Percentiles rank a stretch among this genome's conserved stretches.
Evolutionary conservation across 108 stramenopile species (phyloP).

Genomic region (Nannochloropsis salina): DNA sequence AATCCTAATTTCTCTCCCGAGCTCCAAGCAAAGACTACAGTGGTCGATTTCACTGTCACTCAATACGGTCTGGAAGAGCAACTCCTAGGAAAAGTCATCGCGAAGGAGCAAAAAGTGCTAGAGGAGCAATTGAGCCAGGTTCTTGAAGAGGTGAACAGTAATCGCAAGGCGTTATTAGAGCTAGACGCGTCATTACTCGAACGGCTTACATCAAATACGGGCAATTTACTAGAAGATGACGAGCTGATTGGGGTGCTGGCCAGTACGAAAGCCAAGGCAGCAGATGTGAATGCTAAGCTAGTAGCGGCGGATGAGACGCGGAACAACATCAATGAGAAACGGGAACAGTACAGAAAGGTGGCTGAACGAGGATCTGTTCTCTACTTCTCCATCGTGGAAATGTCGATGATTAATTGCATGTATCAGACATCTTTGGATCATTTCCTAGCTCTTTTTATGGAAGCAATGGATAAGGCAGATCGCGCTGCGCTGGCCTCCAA

Average conservation of each 20-base stretch:
- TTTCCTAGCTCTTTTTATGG: slow-evolving; percentile 76
- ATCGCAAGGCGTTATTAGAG: slow-evolving; percentile 73
- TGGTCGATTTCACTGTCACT: slow-evolving; percentile 85
- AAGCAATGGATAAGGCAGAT: slow-evolving; percentile 74
- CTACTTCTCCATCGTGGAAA: slow-evolving; percentile 83
- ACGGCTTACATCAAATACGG: slow-evolving; percentile 72
- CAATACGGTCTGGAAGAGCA: slow-evolving; percentile 85
- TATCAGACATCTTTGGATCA: slow-evolving; percentile 82
- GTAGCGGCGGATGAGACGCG: slow-evolving; percentile 75
- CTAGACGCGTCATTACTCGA: slow-evolving; percentile 75
- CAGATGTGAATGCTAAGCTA: slow-evolving; percentile 76
- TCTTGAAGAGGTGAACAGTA: slow-evolving; percentile 76
- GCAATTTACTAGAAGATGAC: slow-evolving; percentile 78
- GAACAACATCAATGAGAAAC: slow-evolving; percentile 73
- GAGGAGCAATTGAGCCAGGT: slow-evolving; percentile 84
- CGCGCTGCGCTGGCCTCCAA: slow-evolving; percentile 72
- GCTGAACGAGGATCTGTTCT: slow-evolving; percentile 78
- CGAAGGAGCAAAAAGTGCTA: slow-evolving; percentile 79
- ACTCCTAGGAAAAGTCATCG: slow-evolving; percentile 78
- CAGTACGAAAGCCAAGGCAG: slow-evolving; percentile 81
- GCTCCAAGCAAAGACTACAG: slow-evolving; percentile 83
- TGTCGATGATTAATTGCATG: slow-evolving; percentile 77
- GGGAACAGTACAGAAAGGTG: slow-evolving; percentile 82
- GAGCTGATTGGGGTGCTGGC: slow-evolving; percentile 77
- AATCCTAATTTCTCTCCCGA: slow-evolving; percentile 83